Conservation (phyloP, 345 rosid species). For the Turnera subulata region DNA sequence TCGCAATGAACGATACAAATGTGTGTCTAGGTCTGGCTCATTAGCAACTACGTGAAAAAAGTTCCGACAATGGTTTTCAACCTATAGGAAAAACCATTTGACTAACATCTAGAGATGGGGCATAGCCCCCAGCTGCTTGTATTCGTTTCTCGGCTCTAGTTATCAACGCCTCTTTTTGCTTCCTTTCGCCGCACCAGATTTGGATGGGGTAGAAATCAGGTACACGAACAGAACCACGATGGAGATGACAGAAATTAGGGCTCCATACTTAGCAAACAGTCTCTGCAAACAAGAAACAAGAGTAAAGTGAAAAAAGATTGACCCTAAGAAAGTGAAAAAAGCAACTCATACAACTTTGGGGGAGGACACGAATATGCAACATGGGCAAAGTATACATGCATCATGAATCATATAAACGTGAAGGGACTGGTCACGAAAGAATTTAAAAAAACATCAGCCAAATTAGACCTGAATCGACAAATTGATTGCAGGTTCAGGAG, state of each 20-base stretch:
- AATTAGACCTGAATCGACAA: no score
- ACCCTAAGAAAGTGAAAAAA: no score
- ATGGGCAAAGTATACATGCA: no score
- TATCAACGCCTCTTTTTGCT: constrained; percentile 84
- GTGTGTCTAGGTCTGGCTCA: constrained; percentile 3
- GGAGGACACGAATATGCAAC: no score
- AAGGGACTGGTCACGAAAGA: no score
- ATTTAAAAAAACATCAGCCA: no score
- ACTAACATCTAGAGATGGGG: background rate
- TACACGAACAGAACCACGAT: constrained; percentile 67
- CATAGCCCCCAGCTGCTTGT: background rate
- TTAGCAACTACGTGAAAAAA: background rate
- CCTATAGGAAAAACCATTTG: background rate
- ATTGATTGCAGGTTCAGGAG: no score
- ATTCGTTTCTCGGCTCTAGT: background rate
- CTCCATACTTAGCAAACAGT: constrained; percentile 70
- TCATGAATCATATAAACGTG: no score
- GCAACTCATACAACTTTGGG: background rate
- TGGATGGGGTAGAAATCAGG: constrained; percentile 63
- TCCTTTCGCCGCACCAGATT: constrained; percentile 53
- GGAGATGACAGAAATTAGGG: constrained; percentile 76
- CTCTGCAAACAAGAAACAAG: constrained; percentile 49
- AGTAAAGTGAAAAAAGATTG: background rate
- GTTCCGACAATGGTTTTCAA: constrained; percentile 1
- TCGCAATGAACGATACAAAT: background rate